Evolutionary conservation across 208 protist species (phyloP).

Genomic region (Trypanosoma scelopori): DNA sequence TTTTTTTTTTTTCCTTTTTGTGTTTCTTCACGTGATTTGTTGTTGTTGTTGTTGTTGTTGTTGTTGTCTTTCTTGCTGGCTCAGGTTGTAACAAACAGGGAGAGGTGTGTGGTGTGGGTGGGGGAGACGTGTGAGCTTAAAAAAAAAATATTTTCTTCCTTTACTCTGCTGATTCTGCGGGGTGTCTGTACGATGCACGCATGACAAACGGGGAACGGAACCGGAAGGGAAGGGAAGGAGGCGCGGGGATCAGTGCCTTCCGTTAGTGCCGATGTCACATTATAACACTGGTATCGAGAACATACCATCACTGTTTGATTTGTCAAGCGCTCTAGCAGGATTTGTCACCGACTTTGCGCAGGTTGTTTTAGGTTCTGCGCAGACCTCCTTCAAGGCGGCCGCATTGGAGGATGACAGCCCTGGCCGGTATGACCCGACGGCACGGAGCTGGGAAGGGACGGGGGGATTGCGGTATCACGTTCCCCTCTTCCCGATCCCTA

Average conservation of each 20-base stretch:
- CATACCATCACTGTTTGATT: constrained; percentile 81
- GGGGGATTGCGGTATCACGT: constrained; percentile 84
- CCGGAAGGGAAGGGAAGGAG: too few species aligned
- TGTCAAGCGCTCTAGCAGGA: constrained; percentile 60
- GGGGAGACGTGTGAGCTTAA: too few species aligned
- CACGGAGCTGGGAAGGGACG: constrained; percentile 71
- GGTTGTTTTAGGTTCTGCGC: constrained; percentile 54
- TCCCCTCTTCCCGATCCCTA: constrained; percentile 75
- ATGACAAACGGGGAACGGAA: too few species aligned
- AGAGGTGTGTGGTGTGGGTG: too few species aligned
- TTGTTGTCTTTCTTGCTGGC: too few species aligned
- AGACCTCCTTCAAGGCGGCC: constrained; percentile 75
- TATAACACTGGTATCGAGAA: constrained; percentile 87
- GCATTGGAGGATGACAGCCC: constrained; percentile 54
- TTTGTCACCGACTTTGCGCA: constrained; percentile 80
- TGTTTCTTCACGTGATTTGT: too few species aligned
- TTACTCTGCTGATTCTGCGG: neutral
- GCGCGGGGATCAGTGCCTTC: too few species aligned
- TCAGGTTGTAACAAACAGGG: too few species aligned
- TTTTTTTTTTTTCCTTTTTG: constrained; percentile 13
- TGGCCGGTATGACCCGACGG: constrained; percentile 65
- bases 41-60: constrained; percentile 14
- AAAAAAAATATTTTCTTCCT: constrained; percentile 1
- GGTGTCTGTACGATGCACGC: too few species aligned
- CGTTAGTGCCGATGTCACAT: constrained; percentile 60